These are phyloP conservation scores for Hyphopichia buzzinii DNA, from an alignment of 1,139 yeast genomes.

Conservation along the genomic window DNA sequence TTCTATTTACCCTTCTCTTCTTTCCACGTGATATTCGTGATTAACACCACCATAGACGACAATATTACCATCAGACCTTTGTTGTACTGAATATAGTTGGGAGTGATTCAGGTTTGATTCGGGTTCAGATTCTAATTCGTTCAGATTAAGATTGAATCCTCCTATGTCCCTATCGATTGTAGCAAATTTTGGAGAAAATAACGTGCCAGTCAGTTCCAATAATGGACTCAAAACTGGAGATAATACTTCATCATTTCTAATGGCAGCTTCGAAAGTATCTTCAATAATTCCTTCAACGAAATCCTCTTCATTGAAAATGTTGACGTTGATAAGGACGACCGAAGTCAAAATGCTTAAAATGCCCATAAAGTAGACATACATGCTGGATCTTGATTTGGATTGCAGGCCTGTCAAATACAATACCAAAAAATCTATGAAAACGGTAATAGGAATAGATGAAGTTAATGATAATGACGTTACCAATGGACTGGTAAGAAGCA, in stretches of 20 bases:
- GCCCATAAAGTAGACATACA: slow-evolving; percentile 41
- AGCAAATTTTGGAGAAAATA: neutral
- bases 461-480: slow-evolving; percentile 52
- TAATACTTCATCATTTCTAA: slow-evolving; percentile 42
- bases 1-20: slow-evolving; percentile 9
- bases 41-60: slow-evolving; percentile 40
- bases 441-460: slow-evolving; percentile 52
- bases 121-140: neutral
- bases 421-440: slow-evolving; percentile 43
- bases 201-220: slow-evolving; percentile 8
- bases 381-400: slow-evolving; percentile 18
- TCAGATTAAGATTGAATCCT: slow-evolving; percentile 17
- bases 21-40: slow-evolving; percentile 41
- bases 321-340: slow-evolving; percentile 46
- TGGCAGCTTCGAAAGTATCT: slow-evolving; percentile 48
- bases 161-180: slow-evolving; percentile 7
- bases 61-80: slow-evolving; percentile 7
- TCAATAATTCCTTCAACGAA: slow-evolving; percentile 49
- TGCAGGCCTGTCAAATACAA: slow-evolving; percentile 20
- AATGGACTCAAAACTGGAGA: slow-evolving; percentile 50
- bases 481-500: slow-evolving; percentile 53
- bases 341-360: slow-evolving; percentile 46
- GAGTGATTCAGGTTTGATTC: neutral
- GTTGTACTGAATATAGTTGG: neutral
- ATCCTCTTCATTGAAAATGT: slow-evolving; percentile 43